phyloP scores from a whole-genome alignment of 179 eudicot genomes.

The Beta lomatogona region DNA sequence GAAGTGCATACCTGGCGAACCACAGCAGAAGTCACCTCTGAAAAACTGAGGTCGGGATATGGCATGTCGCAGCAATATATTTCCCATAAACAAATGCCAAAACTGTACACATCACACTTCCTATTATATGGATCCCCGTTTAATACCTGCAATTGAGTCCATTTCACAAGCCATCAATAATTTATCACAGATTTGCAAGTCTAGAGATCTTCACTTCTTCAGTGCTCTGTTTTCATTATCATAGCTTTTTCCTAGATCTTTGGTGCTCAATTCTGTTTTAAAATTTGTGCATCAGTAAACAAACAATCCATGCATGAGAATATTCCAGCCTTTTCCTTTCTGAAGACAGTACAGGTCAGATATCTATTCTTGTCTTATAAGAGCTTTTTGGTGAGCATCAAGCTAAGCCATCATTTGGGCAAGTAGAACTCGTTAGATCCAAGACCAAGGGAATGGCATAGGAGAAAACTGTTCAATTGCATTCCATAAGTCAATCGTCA shows the following conservation, averaged over 20 bases:
- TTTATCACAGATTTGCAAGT: not conserved
- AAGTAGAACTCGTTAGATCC: not conserved
- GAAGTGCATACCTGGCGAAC: conserved; percentile 79
- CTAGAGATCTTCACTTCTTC: not conserved
- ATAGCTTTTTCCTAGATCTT: not conserved
- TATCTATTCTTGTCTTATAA: not conserved
- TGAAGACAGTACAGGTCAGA: not conserved
- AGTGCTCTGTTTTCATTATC: not conserved
- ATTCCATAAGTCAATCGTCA: not conserved
- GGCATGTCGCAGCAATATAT: conserved; percentile 99
- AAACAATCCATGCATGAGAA: not conserved
- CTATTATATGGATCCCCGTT: conserved; percentile 93
- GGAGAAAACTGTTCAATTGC: not conserved
- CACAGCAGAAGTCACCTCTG: conserved; percentile 97
- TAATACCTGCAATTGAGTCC: conserved; percentile 62
- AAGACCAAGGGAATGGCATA: conserved; percentile 8
- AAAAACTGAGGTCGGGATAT: conserved; percentile 96
- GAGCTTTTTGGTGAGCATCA: not conserved
- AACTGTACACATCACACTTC: conserved; percentile 96
- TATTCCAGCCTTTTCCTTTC: not conserved
- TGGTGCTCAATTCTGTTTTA: not conserved
- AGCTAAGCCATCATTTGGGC: not conserved
- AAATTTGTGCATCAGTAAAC: not conserved
- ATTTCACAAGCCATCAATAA: conserved; percentile 17
- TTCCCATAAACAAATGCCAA: conserved; percentile 97